These are phyloP conservation scores for Chytridium lagenaria DNA, from an alignment of 371 early-diverging fungal species.

Conservation along the genomic window DNA sequence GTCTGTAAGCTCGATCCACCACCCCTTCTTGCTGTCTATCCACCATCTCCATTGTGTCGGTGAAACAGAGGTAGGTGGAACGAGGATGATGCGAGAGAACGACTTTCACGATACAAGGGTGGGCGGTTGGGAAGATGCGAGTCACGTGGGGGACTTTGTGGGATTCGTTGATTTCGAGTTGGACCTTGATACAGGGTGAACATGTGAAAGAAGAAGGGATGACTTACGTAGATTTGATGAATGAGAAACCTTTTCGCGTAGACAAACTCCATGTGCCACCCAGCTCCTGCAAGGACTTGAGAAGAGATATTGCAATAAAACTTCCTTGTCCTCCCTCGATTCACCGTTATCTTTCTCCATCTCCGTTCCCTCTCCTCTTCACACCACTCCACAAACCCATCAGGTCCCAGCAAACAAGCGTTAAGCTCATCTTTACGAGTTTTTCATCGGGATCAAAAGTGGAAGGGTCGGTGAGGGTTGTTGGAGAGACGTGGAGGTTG, in stretches of 20 bases:
- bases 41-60: slow-evolving; percentile 3
- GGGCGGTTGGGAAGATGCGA: neutral
- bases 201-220: neutral
- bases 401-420: neutral
- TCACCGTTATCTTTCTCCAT: neutral
- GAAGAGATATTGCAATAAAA: neutral
- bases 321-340: neutral
- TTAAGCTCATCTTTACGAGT: neutral
- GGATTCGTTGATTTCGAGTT: neutral
- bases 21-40: neutral
- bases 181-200: neutral
- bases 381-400: neutral
- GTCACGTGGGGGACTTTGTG: neutral
- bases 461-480: neutral
- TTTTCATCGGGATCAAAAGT: neutral
- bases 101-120: neutral
- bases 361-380: neutral
- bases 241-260: neutral
- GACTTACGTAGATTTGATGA: neutral
- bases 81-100: neutral
- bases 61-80: slow-evolving; percentile 1
- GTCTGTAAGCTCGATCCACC: neutral
- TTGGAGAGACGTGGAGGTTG: neutral
- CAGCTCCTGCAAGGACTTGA: neutral
- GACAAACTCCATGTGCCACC: neutral